Base-by-base conservation (phyloP, 352 stramenopile species). In the Phytophthora multivora region DNA sequence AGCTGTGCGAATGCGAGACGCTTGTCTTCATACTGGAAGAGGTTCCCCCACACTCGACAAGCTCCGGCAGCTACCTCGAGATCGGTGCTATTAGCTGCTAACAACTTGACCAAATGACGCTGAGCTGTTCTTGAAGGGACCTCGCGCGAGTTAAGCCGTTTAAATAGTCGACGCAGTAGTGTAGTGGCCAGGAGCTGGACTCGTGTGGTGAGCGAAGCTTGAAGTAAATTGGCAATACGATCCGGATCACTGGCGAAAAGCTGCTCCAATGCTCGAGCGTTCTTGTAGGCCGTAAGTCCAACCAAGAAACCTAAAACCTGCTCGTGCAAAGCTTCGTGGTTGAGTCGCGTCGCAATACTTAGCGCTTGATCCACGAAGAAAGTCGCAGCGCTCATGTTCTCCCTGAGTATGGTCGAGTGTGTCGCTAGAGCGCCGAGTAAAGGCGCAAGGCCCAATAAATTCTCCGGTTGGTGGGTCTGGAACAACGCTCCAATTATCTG, bases 11-110 rank as follows among this genome's bases (percentile, higher is more conserved):
- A 88, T 7, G 59, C 49, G 4, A 56, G 35, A 3, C 75, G 77
- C 35, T 91, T 90, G 59, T 89, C 79, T n/a, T 77, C 66, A 45
- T 78, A 78, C 18, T 78, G 66, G 12, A 89, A 69, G 2, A 91
- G 64, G 15, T 90, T 91, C 4, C 79, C 77, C 79, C 80, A 91
- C 0, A 89, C 80, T 33, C 82, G 71, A 11, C 66, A 82, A 0
- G 76, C 76, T 2, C 51, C 42, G 1, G 89, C 74, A n/a, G 56
- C 43, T 0, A 89, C 53, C 1, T 51, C 63, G 7, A 78, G 12
- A 49, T 75, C 53, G 25, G 48, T 19, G 11, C n/a, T 63, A n/a
- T 42, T 33, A 6, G 38, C n/a, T 10, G 35, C 39, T 31, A 89
- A 12, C 11, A 90, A 57, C 10, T 75, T 80, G 0, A 57, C 70